phyloP scores from a whole-genome alignment of 768 basidiomycete species.

The Scleroderma bovista region DNA sequence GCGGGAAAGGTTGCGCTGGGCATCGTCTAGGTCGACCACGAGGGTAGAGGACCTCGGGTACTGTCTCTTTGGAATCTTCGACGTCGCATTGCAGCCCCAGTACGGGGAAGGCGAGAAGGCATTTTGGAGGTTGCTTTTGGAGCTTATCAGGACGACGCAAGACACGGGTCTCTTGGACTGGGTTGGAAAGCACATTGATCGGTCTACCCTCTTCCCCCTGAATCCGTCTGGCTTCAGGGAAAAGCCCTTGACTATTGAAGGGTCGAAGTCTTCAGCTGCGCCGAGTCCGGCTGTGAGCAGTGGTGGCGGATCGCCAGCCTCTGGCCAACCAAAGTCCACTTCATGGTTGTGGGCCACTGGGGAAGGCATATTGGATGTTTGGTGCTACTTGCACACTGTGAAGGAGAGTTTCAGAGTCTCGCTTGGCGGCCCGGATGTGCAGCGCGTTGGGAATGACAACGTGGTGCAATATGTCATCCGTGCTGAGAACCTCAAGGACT shows the following conservation, averaged over 20 bases:
- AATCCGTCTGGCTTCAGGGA: conserved; percentile 4
- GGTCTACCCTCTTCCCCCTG: conserved; percentile 4
- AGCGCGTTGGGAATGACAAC: background rate
- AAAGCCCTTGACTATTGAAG: background rate
- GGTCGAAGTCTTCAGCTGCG: background rate
- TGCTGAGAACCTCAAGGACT: background rate
- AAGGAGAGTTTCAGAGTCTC: background rate
- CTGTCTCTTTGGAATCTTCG: conserved; percentile 10
- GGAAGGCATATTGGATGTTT: background rate
- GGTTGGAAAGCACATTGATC: conserved; percentile 1
- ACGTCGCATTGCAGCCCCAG: conserved; percentile 5
- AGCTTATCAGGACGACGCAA: conserved; percentile 5
- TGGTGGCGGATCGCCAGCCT: background rate
- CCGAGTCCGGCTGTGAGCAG: background rate
- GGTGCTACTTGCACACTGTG: conserved; percentile 2
- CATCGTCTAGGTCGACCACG: background rate
- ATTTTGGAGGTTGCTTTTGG: conserved; percentile 7
- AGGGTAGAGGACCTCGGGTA: conserved; percentile 10
- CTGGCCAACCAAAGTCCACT: background rate
- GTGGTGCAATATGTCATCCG: background rate
- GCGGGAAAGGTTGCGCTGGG: conserved; percentile 6
- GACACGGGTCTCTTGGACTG: conserved; percentile 11
- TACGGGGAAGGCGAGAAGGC: conserved; percentile 17
- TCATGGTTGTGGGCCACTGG: background rate
- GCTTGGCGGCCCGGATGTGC: background rate